Evolutionary conservation across 2,329 filamentous ascomycete species (phyloP).

Genomic region (Colletotrichum sp.): DNA sequence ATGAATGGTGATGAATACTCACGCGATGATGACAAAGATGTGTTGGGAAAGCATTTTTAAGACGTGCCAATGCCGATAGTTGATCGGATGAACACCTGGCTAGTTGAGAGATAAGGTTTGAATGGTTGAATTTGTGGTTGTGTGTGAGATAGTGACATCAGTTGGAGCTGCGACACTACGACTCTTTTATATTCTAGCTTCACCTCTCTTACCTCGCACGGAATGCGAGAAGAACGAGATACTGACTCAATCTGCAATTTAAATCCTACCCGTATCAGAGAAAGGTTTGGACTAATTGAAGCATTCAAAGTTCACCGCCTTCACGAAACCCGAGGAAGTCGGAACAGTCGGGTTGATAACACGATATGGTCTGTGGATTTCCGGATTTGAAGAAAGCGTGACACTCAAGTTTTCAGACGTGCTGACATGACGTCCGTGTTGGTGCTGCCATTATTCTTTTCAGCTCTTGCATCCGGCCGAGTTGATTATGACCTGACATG

Average conservation of each 20-base stretch:
- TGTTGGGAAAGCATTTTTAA: neutral
- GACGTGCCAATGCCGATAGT: neutral
- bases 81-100: neutral
- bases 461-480: no score
- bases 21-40: neutral
- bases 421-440: no score
- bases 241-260: neutral
- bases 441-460: no score
- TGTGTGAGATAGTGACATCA: neutral
- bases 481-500: no score
- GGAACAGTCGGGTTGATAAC: neutral
- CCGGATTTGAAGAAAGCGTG: neutral
- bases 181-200: neutral
- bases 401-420: accelerated
- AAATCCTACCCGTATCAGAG: neutral
- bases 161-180: neutral
- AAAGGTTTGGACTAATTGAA: neutral
- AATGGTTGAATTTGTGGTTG: neutral
- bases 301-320: neutral
- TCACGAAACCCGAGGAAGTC: neutral
- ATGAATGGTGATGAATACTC: neutral
- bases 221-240: neutral
- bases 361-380: neutral
- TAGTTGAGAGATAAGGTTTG: neutral
- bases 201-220: accelerated